Conservation (phyloP, 2,329 filamentous ascomycete species). For the Stylonectria norvegica region DNA sequence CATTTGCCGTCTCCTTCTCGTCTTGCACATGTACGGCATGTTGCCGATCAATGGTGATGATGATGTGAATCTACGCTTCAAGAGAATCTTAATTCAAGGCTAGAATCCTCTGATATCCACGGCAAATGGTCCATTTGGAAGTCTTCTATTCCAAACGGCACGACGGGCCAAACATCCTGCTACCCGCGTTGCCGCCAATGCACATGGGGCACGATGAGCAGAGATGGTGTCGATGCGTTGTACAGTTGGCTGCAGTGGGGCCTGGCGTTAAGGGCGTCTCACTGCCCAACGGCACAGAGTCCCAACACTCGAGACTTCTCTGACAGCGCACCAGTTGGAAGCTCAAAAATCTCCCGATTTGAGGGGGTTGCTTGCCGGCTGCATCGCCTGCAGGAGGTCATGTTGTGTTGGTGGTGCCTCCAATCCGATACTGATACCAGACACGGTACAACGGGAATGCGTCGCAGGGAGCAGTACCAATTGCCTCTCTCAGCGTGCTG, state of each 20-base stretch:
- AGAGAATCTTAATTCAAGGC: no score
- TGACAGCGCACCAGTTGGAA: constrained; percentile 20
- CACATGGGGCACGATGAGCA: constrained; percentile 8
- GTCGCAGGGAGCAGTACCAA: no score
- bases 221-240: constrained; percentile 43
- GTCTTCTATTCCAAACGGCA: no score
- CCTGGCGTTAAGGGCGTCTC: constrained; percentile 42
- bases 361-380: constrained; percentile 17
- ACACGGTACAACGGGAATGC: no score
- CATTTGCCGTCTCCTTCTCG: no score
- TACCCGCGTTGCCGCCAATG: constrained; percentile 3
- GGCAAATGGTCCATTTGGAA: no score
- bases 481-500: no score
- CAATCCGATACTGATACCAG: no score
- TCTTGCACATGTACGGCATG: no score
- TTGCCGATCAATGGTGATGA: no score
- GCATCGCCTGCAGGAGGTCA: constrained; percentile 9
- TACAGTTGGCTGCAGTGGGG: constrained; percentile 31
- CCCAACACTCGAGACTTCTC: constrained; percentile 15
- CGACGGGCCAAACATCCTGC: constrained; percentile 2
- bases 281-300: constrained; percentile 46
- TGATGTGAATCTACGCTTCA: no score
- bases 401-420: constrained; percentile 1
- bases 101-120: no score
- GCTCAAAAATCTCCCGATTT: constrained; percentile 12